These are phyloP conservation scores for Trichosporon sp. DNA, from an alignment of 1,284 basidiomycete species.

Conservation along the genomic window DNA sequence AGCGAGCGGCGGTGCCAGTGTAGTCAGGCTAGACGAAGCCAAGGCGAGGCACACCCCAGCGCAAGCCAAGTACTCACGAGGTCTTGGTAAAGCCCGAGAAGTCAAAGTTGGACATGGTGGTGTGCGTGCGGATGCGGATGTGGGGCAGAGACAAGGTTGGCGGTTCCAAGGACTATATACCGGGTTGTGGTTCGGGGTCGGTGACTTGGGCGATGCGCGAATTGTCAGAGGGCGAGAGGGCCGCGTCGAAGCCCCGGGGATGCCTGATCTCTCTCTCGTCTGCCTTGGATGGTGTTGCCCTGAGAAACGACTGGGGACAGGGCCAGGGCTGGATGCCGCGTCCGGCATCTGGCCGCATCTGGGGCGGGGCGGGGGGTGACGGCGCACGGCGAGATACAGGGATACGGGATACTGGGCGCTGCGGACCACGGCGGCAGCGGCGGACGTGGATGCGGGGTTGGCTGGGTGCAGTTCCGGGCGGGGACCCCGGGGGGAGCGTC, in stretches of 20 bases:
- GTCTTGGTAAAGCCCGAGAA: constrained; percentile 17
- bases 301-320: not conserved
- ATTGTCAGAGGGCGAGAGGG: too few relatives aligned
- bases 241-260: not conserved
- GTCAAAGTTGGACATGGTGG: constrained; percentile 18
- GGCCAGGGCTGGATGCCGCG: not conserved
- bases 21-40: not conserved
- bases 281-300: not conserved
- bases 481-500: not conserved
- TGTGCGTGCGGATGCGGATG: not conserved
- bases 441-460: not conserved
- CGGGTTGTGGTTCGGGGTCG: not conserved
- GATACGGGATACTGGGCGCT: not conserved
- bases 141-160: not conserved
- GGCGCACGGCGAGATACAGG: too few relatives aligned
- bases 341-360: not conserved
- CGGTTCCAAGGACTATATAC: not conserved
- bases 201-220: not conserved
- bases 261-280: not conserved
- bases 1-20: not conserved
- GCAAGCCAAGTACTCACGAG: constrained; percentile 6
- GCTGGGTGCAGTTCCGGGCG: not conserved
- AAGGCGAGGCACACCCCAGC: not conserved
- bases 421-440: not conserved
- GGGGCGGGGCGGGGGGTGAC: not conserved